These are phyloP conservation scores for Trichoderma erinaceum DNA, from an alignment of 495 filamentous ascomycete species.

Conservation along the genomic window DNA sequence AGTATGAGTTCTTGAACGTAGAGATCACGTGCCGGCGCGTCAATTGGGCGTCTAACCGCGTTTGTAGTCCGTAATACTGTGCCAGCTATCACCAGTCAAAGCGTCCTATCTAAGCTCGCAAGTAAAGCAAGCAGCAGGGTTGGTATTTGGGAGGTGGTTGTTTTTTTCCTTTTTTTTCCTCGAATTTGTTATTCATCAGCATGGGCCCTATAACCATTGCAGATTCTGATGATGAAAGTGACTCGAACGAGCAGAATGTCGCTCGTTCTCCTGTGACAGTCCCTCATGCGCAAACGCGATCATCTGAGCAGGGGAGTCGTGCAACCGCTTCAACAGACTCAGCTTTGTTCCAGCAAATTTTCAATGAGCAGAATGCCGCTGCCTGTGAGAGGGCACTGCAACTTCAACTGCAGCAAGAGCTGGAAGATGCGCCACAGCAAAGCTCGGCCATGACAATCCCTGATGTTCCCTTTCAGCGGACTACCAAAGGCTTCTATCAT, in stretches of 20 bases:
- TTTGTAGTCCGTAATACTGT: neutral
- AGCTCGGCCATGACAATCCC: slow-evolving; percentile 5
- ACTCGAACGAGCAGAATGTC: neutral
- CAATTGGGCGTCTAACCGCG: slow-evolving; percentile 2
- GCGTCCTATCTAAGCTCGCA: neutral
- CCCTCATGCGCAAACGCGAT: neutral
- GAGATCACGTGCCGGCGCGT: neutral
- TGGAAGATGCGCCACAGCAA: neutral
- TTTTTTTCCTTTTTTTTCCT: neutral
- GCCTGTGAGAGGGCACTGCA: neutral
- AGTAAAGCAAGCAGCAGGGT: neutral
- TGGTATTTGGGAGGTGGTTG: neutral
- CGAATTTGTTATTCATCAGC: neutral
- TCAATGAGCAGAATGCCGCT: slow-evolving; percentile 13
- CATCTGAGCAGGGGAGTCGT: neutral
- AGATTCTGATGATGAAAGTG: slow-evolving; percentile 15
- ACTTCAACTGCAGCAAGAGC: neutral
- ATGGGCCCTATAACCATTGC: slow-evolving; percentile 10
- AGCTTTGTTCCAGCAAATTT: neutral
- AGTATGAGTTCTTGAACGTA: neutral
- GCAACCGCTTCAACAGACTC: slow-evolving; percentile 2
- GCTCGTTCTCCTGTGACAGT: neutral
- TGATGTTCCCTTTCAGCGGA: slow-evolving; percentile 10
- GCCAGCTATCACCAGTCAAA: neutral
- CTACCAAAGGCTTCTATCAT: neutral